These are phyloP conservation scores for Hamiltosporidium tvaerminnensis DNA, from an alignment of 371 early-diverging fungal genomes.

Conservation along the genomic window DNA sequence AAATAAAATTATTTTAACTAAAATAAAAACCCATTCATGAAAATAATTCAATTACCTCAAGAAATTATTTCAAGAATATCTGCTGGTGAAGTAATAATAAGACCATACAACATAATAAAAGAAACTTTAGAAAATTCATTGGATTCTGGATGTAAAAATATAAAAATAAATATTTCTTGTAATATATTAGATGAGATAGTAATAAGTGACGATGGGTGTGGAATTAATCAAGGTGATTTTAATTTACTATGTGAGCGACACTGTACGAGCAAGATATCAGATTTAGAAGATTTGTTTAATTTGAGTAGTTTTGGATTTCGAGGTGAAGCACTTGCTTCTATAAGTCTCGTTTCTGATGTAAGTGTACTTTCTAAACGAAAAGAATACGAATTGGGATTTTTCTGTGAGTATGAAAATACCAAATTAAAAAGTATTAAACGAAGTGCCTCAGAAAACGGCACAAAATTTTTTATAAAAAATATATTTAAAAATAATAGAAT, in stretches of 20 bases:
- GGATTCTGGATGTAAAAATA: constrained; percentile 72
- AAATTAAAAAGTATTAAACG: constrained; percentile 16
- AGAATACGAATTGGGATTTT: constrained; percentile 33
- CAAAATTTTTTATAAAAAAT: constrained; percentile 32
- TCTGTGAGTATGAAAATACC: constrained; percentile 17
- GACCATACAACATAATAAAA: constrained; percentile 72
- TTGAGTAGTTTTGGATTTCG: constrained; percentile 60
- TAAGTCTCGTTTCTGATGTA: constrained; percentile 73
- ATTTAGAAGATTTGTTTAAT: constrained; percentile 55
- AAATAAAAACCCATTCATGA: no score
- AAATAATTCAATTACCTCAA: constrained; percentile 1
- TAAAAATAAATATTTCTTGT: constrained; percentile 64
- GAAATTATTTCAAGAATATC: constrained; percentile 45
- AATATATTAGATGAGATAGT: constrained; percentile 72
- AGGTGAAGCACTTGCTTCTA: constrained; percentile 90
- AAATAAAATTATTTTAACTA: no score
- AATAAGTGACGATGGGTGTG: constrained; percentile 62
- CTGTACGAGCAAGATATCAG: constrained; percentile 60
- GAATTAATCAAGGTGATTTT: constrained; percentile 54
- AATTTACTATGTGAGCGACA: constrained; percentile 54
- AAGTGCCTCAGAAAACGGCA: constrained; percentile 29
- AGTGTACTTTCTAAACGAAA: constrained; percentile 67
- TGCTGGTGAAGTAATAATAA: constrained; percentile 53
- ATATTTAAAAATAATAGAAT: constrained; percentile 44
- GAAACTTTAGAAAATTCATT: constrained; percentile 88